A percentile compares a stretch with the other conserved stretches of the same genome.
Evolutionary conservation across 257 asterid species (phyloP).

Genomic region (Datura wrightii): DNA sequence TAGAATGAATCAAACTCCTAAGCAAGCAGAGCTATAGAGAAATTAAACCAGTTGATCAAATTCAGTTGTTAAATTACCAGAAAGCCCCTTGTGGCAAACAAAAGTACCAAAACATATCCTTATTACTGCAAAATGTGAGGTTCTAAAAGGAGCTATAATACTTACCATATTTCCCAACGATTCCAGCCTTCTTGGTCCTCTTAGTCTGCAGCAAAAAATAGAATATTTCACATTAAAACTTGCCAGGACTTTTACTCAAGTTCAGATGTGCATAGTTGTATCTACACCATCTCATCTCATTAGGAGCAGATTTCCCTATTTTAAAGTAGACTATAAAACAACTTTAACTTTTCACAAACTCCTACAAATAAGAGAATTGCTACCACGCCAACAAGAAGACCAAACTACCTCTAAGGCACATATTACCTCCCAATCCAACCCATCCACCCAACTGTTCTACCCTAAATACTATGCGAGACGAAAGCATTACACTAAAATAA

Average conservation of each 20-base stretch:
- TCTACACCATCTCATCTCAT: slow-evolving; percentile 13
- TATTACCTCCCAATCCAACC: not conserved
- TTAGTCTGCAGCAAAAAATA: slow-evolving; percentile 24
- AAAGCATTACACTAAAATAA: not conserved
- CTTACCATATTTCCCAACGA: slow-evolving; percentile 27
- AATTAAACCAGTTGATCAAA: not conserved
- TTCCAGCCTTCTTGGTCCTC: slow-evolving; percentile 34
- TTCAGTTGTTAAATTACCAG: not conserved
- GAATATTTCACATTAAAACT: not conserved
- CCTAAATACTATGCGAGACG: not conserved
- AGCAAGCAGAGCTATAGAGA: not conserved
- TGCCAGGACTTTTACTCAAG: not conserved
- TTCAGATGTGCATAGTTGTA: not conserved
- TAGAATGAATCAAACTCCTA: not conserved
- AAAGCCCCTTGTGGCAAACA: not conserved
- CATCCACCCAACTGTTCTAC: not conserved
- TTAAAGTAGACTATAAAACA: not conserved
- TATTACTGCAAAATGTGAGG: not conserved
- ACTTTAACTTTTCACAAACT: not conserved
- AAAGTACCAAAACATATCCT: not conserved
- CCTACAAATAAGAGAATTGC: not conserved
- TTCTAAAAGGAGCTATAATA: not conserved
- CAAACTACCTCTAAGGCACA: no score
- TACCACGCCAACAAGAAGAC: not conserved
- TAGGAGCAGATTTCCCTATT: not conserved